Base-by-base conservation (phyloP, 164 flowering plant genomes). In the Stephania cephalantha region DNA sequence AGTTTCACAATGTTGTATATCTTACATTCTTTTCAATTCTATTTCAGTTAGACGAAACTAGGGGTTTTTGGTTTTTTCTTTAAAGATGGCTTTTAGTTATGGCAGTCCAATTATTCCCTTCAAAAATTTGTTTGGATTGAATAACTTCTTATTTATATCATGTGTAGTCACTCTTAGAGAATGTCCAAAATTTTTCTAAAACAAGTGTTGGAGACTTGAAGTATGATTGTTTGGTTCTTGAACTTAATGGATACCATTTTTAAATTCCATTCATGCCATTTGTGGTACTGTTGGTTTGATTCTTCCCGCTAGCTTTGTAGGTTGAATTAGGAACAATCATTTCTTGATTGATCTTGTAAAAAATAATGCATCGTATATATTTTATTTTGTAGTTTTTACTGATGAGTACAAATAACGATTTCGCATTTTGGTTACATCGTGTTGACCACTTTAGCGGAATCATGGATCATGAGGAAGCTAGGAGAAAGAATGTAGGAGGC, bases 391-490 rank as follows among this genome's bases (percentile, higher is more conserved):
- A 58, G 15, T 58, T 58, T 58, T 15, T 58, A 15, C 64, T 58
- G 22, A 58, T 15, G 64, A 15, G n/a, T 58, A 17, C 13, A n/a
- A 17, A n/a, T 5, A 58, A 58, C 10, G 9, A 5, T 15, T 25
- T 44, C 70, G 74, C 86, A 87, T 88, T 85, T 85, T 79, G 90
- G 90, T 11, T 84, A 82, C 29, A 87, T 87, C 74, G 90, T 87
- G 76, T 76, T 87, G 75, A 87, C 90, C 18, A 85, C 90, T 29
- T 87, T 87, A 69, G 88, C 88, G 90, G 87, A 9, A 87, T 87
- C 78, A 87, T 87, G 88, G 90, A 87, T 71, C 90, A 87, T 44
- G 88, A 85, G 76, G 90, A 84, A 73, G 90, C 88, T 10, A 83
- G 90, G 74, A 84, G 90, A 69, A 87, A 85, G 86, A 87, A 85